Base-by-base conservation (phyloP, 176 grass and related monocot genomes). In the Phyllostachys edulis region DNA sequence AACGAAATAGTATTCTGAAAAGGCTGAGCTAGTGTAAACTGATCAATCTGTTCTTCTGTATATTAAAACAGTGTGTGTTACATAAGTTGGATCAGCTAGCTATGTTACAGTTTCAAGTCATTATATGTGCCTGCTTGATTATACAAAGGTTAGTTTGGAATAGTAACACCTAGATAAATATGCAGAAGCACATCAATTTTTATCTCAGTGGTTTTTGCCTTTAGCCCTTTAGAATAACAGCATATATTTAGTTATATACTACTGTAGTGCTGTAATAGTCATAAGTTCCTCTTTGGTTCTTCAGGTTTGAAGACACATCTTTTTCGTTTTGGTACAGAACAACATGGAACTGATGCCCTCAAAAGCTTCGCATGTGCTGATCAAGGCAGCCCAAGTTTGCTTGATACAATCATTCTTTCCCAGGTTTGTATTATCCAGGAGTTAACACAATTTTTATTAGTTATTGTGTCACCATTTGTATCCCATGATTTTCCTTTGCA, bases 331-430 rank as follows among this genome's bases (percentile, higher is more conserved):
- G 54, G 69, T 71, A 46, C 69, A 69, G 79, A 75, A 70, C 62
- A 78, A 20, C n/a, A 50, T 79, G 80, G 39, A 82, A 57, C 76
- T 70, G 78, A 46, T 47, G 34, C 66, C 26, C 62, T 62, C 57
- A 62, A 50, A 70, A 63, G 61, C 49, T 75, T 76, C 75, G 4
- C 37, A 47, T 84, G 1, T 73, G 17, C 38, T 80, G 79, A 44
- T 50, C 52, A 80, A 57, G 54, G 68, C 32, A 59, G 63, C 29
- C 87, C 87, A 83, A 87, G 44, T 86, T 89, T 92, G 34, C 80
- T 92, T 74, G 90, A 92, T 77, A 78, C 84, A 34, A 36, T 88
- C 45, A 63, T 92, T 78, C 90, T 92, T 50, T 87, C 90, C 49
- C 87, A 92, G 90, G 90, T 92, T 77, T 62, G 76, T 60, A 51